Conservation (phyloP, 1,284 basidiomycete genomes). For the Ustilago loliicola region DNA sequence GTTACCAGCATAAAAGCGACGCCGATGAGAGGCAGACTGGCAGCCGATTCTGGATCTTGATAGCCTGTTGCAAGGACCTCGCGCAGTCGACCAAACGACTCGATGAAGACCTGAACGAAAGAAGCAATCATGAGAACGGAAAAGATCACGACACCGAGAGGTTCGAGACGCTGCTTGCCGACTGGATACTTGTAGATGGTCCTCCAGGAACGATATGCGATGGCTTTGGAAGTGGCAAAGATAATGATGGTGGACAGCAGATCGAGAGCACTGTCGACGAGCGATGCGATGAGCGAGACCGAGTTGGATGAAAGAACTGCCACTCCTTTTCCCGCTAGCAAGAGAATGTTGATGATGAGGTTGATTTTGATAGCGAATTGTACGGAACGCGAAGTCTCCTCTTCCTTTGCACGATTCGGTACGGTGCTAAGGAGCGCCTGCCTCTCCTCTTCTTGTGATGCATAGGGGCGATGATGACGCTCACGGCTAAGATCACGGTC, state of each 20-base stretch:
- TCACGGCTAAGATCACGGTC: slow-evolving; percentile 35
- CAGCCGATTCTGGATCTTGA: slow-evolving; percentile 53
- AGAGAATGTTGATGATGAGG: slow-evolving; percentile 72
- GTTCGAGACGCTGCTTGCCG: slow-evolving; percentile 74
- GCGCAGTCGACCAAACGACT: slow-evolving; percentile 58
- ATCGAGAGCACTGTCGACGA: slow-evolving; percentile 75
- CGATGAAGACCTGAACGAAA: slow-evolving; percentile 67
- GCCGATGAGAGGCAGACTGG: slow-evolving; percentile 63
- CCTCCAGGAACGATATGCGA: slow-evolving; percentile 62
- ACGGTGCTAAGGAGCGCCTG: slow-evolving; percentile 63
- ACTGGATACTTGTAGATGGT: slow-evolving; percentile 72
- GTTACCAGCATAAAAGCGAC: slow-evolving; percentile 74
- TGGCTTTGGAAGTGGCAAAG: slow-evolving; percentile 65
- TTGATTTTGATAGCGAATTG: slow-evolving; percentile 69
- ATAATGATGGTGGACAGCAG: slow-evolving; percentile 73
- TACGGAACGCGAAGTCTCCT: slow-evolving; percentile 58
- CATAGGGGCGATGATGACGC: slow-evolving; percentile 31
- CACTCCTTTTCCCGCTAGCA: slow-evolving; percentile 73
- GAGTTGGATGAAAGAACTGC: slow-evolving; percentile 75
- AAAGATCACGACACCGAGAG: slow-evolving; percentile 73
- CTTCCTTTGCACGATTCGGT: slow-evolving; percentile 62
- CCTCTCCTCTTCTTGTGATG: slow-evolving; percentile 59
- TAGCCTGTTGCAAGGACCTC: slow-evolving; percentile 63
- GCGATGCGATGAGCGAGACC: slow-evolving; percentile 74
- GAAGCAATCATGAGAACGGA: slow-evolving; percentile 75